Base-by-base conservation (phyloP, 495 filamentous ascomycete genomes). In the Penicillium herquei region DNA sequence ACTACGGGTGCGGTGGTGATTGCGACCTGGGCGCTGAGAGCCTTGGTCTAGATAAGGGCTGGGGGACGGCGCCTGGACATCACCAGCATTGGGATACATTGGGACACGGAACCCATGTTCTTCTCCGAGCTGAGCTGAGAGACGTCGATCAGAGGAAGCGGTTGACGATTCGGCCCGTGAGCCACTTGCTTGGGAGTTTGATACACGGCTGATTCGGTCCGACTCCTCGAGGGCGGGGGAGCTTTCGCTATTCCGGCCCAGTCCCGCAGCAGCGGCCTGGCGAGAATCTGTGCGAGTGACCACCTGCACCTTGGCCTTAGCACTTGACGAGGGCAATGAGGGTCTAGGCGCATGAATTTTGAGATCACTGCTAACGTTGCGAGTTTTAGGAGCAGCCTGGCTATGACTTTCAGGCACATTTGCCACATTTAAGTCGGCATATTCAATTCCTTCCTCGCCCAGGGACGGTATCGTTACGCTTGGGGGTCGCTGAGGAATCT, bases 11-110 rank as follows among this genome's bases (percentile, higher is more conserved):
- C 92, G 85, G 37, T 80, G 69, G 61, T 96, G 91, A 58, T 88
- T 81, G 57, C 83, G 81, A 43, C 84, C 83, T 58, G 81, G 64
- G 17, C 84, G 85, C 16, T 80, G 69, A 34, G 76, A 77, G 14
- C 71, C 71, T 37, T 81, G 71, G 4, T 80, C 74, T 33, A 76
- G 57, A 47, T 72, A 73, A n/a, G 85, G 89, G 13, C 87, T 83
- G 3, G 92, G 91, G 0, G 95, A 92, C 0, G 94, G 94, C 11
- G 94, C 94, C 73, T 99, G 94, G 9, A 99, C 95, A 70, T 98
- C 94, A 41, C 94, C 94, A 39, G 92, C 92, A 73, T 95, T 85
- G 35, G 87, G 87, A 64, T 93, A 87, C 91, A 99, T 96, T 34
- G 94, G 95, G 17, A 98, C 92, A 62, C 91, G 93, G 57, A 96